phyloP scores from a whole-genome alignment of 1,139 yeast genomes.

The Sugiyamaella sp. region DNA sequence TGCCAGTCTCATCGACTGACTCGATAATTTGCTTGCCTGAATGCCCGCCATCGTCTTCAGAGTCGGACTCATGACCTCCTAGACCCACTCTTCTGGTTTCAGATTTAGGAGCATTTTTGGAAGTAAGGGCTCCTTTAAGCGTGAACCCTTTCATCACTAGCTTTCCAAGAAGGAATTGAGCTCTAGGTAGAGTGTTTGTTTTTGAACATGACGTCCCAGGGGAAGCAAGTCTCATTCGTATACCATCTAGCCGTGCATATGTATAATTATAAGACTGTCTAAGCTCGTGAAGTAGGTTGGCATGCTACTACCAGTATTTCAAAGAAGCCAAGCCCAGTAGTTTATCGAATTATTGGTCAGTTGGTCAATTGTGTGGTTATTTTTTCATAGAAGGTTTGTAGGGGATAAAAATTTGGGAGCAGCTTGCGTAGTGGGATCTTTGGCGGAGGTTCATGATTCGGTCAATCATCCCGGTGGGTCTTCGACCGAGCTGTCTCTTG shows the following conservation, averaged over 20 bases:
- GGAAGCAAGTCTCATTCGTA: background rate
- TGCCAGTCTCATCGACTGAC: slow-evolving; percentile 19
- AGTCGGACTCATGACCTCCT: slow-evolving; percentile 33
- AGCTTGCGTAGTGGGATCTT: no score
- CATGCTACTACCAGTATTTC: no score
- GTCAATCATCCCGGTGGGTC: background rate
- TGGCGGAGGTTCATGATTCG: no score
- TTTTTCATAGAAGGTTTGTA: no score
- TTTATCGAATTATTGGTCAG: no score
- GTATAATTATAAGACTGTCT: no score
- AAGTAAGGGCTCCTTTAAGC: slow-evolving; percentile 16
- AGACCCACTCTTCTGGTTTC: background rate
- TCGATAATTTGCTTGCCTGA: slow-evolving; percentile 8
- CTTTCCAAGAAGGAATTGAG: background rate
- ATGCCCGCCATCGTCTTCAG: slow-evolving; percentile 39
- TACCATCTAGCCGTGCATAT: background rate
- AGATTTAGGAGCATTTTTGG: background rate
- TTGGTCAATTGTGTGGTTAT: background rate
- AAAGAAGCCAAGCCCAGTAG: no score
- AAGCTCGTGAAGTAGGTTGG: no score
- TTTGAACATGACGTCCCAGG: background rate
- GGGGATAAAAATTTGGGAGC: no score
- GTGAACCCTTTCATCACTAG: slow-evolving; percentile 28
- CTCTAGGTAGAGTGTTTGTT: background rate
- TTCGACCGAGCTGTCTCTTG: background rate